Conservation (phyloP, 1,284 basidiomycete genomes). For the Fomitopsis betulina region DNA sequence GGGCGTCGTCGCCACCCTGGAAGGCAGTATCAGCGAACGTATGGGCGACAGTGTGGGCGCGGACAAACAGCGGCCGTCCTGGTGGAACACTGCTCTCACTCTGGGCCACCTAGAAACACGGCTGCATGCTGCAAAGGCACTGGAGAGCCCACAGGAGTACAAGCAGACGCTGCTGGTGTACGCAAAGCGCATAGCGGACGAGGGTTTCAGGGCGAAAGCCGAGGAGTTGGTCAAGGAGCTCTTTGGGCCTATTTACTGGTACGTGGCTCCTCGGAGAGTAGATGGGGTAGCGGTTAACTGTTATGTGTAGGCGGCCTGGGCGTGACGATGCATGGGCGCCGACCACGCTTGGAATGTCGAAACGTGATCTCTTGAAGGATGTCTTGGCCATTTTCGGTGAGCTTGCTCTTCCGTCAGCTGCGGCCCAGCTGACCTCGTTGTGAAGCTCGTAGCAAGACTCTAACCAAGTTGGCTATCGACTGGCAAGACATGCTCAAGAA, state of each 20-base stretch:
- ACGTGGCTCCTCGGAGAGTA: conserved; percentile 22
- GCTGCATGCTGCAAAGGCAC: conserved; percentile 62
- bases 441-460: conserved; percentile 65
- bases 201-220: conserved; percentile 79
- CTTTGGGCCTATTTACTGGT: conserved; percentile 86
- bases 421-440: not conserved
- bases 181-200: conserved; percentile 79
- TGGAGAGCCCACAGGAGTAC: conserved; percentile 83
- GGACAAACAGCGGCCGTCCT: conserved; percentile 49
- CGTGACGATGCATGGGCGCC: conserved; percentile 64
- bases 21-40: conserved; percentile 50
- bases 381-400: conserved; percentile 74
- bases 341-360: conserved; percentile 61
- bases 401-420: conserved; percentile 18
- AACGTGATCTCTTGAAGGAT: conserved; percentile 78
- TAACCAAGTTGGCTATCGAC: conserved; percentile 67
- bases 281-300: not conserved
- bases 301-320: conserved; percentile 52
- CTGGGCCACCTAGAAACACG: conserved; percentile 83
- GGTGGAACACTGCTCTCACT: conserved; percentile 78
- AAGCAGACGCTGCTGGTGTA: conserved; percentile 72
- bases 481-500: conserved; percentile 77
- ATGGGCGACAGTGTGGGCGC: conserved; percentile 26
- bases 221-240: conserved; percentile 87
- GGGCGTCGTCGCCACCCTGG: conserved; percentile 49